Base-by-base conservation (phyloP, 495 filamentous ascomycete genomes). In the Amorphotheca resinae region DNA sequence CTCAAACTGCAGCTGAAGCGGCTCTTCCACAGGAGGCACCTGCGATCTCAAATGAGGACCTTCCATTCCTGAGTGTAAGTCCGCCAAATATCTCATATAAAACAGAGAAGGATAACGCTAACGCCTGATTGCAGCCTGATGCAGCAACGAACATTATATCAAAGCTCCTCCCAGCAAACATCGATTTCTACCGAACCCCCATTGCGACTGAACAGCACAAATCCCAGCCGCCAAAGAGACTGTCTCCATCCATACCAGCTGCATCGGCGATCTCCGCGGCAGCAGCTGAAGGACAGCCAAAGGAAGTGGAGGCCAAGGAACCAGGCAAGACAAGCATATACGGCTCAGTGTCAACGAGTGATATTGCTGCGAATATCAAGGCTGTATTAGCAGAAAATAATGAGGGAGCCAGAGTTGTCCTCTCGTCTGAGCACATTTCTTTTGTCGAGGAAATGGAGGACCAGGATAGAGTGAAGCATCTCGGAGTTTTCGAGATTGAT, bases 401-500 rank as follows among this genome's bases (percentile, higher is more conserved):
- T 23, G 66, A 73, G 49, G 72, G 67, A 23, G 57, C 59, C 7
- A 57, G 64, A n/a, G 58, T 80, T 1, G 60, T 67, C 11, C 34
- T 80, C 1, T 48, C 45, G 0, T 60, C 74, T 9, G 70, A 73
- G 41, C 66, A 80, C 33, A 57, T 80, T 16, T 46, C 45, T 4
- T 77, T 80, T 49, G 46, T 69, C 41, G 57, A 53, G 44, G 25
- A 22, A 48, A 32, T 44, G 58, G 50, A 38, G 18, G 63, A 63
- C 14, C 53, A 52, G 26, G 61, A 68, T 45, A 59, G 65, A 49
- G 56, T 80, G 14, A 79, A 78, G 60, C 55, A 62, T 23, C 49
- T 79, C 4, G 76, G 76, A 11, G 55, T 65, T 15, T 79, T 68
- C 44, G 54, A 60, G 26, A 60, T 79, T 38, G 70, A 75, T 48